These are phyloP conservation scores for Nicotiana paniculata DNA, from an alignment of 257 asterid species.

Conservation along the genomic window DNA sequence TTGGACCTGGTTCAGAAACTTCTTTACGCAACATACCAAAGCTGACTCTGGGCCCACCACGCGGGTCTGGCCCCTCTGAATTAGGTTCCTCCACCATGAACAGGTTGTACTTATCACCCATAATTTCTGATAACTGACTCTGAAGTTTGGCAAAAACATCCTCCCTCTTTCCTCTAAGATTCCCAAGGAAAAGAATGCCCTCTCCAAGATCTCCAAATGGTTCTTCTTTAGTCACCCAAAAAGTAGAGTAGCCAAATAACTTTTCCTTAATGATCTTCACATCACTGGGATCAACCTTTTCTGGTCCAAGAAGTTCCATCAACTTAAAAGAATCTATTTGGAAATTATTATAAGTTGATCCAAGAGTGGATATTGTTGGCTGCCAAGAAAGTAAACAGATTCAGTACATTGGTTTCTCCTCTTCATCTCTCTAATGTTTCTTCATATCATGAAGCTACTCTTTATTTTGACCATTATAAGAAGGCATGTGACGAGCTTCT, in stretches of 20 bases:
- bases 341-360: conserved; percentile 59
- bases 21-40: conserved; percentile 87
- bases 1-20: conserved; percentile 89
- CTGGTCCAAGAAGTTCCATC: conserved; percentile 94
- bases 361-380: conserved; percentile 40
- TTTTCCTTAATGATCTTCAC: conserved; percentile 72
- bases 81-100: conserved; percentile 97
- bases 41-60: conserved; percentile 98
- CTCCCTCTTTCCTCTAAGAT: conserved; percentile 83
- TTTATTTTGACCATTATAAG: neutral
- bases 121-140: conserved; percentile 54
- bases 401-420: conserved; percentile 11
- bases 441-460: neutral
- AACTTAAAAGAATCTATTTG: conserved; percentile 87
- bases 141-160: conserved; percentile 78
- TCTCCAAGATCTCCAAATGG: conserved; percentile 89
- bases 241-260: conserved; percentile 89
- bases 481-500: neutral
- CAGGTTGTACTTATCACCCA: conserved; percentile 84
- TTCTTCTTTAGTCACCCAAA: conserved; percentile 90
- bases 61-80: conserved; percentile 85
- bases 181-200: conserved; percentile 87
- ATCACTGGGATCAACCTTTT: conserved; percentile 81
- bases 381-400: conserved; percentile 31
- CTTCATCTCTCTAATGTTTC: neutral